Evolutionary conservation across 2,329 filamentous ascomycete species (phyloP).

Genomic region (Penicillium capsulatum): DNA sequence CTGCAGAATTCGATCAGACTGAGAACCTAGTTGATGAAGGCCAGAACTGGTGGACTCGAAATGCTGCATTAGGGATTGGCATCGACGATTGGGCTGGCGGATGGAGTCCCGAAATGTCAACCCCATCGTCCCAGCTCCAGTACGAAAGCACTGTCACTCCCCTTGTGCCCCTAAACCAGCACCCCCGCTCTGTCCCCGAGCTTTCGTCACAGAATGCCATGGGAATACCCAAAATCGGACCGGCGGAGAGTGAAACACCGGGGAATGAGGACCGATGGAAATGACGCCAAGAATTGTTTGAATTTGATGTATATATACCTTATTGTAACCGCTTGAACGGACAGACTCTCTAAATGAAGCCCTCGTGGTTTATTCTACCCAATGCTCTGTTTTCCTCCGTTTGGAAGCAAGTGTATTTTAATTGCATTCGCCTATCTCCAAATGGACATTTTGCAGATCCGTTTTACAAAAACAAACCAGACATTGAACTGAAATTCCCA

Average conservation of each 20-base stretch:
- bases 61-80: constrained; percentile 59
- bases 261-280: constrained; percentile 15
- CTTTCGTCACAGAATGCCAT: constrained; percentile 3
- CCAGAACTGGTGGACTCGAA: constrained; percentile 62
- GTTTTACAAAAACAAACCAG: constrained; percentile 1
- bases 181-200: constrained; percentile 4
- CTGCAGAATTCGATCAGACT: constrained; percentile 56
- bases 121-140: constrained; percentile 6
- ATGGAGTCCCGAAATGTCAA: constrained; percentile 24
- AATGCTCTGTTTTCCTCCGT: no score
- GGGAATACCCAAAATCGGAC: constrained; percentile 2
- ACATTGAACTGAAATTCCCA: constrained; percentile 8
- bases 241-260: constrained; percentile 3
- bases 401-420: no score
- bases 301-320: no score
- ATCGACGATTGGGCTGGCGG: constrained; percentile 57
- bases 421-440: constrained; percentile 1
- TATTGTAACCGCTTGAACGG: no score
- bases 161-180: constrained; percentile 8
- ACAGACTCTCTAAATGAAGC: no score
- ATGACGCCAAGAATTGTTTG: no score
- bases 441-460: background rate
- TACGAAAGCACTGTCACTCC: constrained; percentile 11
- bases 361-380: no score
- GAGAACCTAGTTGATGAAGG: constrained; percentile 60